Base-by-base conservation (phyloP, 352 stramenopile species). In the Phytophthora fragariae region DNA sequence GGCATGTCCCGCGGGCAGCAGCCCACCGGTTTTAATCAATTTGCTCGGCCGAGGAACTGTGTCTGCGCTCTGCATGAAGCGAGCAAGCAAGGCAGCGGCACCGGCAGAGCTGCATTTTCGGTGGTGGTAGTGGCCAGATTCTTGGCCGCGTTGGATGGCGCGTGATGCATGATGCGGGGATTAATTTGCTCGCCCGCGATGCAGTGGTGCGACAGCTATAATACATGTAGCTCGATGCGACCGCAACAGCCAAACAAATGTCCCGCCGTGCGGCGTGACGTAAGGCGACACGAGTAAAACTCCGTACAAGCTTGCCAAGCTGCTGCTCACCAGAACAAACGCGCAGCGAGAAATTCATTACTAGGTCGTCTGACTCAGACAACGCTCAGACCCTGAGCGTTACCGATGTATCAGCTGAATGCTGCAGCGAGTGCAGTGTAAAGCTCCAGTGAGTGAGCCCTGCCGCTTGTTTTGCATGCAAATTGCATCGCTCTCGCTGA, bases 1-100 rank as follows among this genome's bases (percentile, higher is more conserved):
- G 14, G 14, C 49, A 35, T 35, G 11, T 57, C 50, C 17, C n/a
- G 46, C 7, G 46, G 17, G 10, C 24, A 11, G 24, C 10, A 37
- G 14, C 44, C 14, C 50, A 24, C 50, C 50, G 50, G 14, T 57
- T 57, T 57, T 57, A 57, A 39, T 57, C 50, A 57, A 31, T 31
- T 11, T 19, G 14, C 19, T 5, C 1, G 15, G 4, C 49, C 21
- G 19, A n/a, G 49, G 17, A 10, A 7, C 35, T n/a, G 35, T 39
- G 12, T 39, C 7, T 33, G 24, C 21, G 21, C 21, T 57, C 27
- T 35, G 19, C 49, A 50, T n/a, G n/a, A n/a, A 63, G 44, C 44
- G 44, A 50, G 44, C 44, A 50, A 50, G 44, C 44, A 50, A 12
- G 5, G 12, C 44, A 10, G 35, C 7, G n/a, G n/a, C n/a, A n/a